These are phyloP conservation scores for Lyophyllum atratum DNA, from an alignment of 768 basidiomycete species.

Conservation along the genomic window DNA sequence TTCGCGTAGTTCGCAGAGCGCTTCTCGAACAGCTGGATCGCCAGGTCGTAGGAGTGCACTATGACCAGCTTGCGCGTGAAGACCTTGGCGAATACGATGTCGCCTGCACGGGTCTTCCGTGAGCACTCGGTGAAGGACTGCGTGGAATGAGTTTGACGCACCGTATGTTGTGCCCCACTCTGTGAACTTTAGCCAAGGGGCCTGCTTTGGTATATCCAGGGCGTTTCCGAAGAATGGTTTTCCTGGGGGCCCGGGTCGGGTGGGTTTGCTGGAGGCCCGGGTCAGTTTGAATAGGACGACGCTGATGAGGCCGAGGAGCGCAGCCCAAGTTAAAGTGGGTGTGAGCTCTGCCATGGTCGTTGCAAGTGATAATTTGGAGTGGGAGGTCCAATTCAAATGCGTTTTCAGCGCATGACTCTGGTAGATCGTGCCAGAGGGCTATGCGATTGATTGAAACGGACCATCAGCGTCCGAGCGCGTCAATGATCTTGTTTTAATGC, in stretches of 20 bases:
- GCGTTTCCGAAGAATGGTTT: conserved; percentile 2
- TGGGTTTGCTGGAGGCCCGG: neutral
- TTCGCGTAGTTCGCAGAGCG: conserved; percentile 2
- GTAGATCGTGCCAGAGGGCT: too few species aligned
- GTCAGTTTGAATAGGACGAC: neutral
- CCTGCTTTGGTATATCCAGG: conserved; percentile 1
- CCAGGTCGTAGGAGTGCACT: conserved; percentile 1
- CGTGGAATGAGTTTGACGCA: neutral
- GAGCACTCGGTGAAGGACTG: neutral
- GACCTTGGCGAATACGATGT: conserved; percentile 2
- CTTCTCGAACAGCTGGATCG: conserved; percentile 5
- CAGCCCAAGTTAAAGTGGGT: neutral
- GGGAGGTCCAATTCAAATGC: neutral
- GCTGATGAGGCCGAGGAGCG: neutral
- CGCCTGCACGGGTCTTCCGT: neutral
- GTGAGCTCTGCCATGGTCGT: neutral
- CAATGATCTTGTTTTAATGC: too few species aligned
- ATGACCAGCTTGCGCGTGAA: neutral
- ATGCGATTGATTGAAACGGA: too few species aligned
- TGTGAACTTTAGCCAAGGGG: conserved; percentile 1
- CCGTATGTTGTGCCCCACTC: conserved; percentile 2
- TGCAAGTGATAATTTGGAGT: neutral
- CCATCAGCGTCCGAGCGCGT: too few species aligned
- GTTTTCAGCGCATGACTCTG: neutral
- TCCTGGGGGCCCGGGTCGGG: neutral